Evolutionary conservation across 2,329 filamentous ascomycete species (phyloP).

Genomic region (Parastagonospora avenae): DNA sequence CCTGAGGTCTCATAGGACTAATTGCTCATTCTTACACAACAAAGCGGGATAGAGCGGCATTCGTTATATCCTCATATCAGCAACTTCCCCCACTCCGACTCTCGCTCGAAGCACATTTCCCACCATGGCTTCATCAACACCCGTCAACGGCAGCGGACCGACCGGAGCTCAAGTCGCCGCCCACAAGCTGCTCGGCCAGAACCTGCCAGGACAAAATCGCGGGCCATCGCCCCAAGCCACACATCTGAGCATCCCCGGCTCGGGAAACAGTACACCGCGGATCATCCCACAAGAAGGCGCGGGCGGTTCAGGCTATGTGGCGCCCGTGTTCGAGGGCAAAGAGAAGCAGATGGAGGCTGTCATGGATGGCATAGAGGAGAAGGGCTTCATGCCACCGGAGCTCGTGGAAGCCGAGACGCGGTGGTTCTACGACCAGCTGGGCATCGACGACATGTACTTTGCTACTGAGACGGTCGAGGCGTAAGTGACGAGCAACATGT

Average conservation of each 20-base stretch:
- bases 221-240: conserved; percentile 87
- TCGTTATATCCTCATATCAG: conserved; percentile 6
- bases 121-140: conserved; percentile 38
- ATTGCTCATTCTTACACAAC: conserved; percentile 14
- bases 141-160: conserved; percentile 28
- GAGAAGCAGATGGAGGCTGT: conserved; percentile 85
- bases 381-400: conserved; percentile 82
- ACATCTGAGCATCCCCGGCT: conserved; percentile 74
- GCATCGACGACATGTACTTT: conserved; percentile 99
- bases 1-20: conserved; percentile 2
- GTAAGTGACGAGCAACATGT: conserved; percentile 26
- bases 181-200: conserved; percentile 64
- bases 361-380: conserved; percentile 76
- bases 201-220: conserved; percentile 60
- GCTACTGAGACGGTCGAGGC: conserved; percentile 84
- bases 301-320: conserved; percentile 86
- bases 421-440: conserved; percentile 98
- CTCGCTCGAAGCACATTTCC: not conserved
- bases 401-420: conserved; percentile 84
- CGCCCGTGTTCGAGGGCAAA: conserved; percentile 92
- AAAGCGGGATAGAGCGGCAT: conserved; percentile 8
- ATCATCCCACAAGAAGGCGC: conserved; percentile 80
- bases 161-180: conserved; percentile 31
- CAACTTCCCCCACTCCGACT: not conserved
- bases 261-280: conserved; percentile 61